Evolutionary conservation across 805 yeast genomes (phyloP).

Genomic region (Lipomyces mesembrius): DNA sequence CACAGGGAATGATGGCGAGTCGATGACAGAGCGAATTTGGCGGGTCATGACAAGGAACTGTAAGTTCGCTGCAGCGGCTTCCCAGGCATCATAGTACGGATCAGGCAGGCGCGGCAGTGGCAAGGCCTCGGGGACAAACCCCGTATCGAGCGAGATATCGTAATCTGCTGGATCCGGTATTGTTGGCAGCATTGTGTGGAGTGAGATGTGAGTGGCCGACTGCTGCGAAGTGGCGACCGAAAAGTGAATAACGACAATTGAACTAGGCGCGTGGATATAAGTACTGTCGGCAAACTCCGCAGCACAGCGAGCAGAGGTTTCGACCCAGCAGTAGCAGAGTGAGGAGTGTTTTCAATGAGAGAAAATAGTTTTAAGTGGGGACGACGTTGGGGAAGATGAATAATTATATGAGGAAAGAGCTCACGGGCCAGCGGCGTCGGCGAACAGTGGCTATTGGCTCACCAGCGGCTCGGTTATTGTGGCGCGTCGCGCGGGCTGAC

Average conservation of each 20-base stretch:
- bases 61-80: slow-evolving; percentile 61
- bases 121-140: slow-evolving; percentile 73
- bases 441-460: too few relatives aligned
- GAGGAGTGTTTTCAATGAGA: too few relatives aligned
- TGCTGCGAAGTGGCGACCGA: not conserved
- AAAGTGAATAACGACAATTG: not conserved
- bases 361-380: too few relatives aligned
- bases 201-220: not conserved
- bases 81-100: slow-evolving; percentile 78
- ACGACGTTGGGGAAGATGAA: too few relatives aligned
- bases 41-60: slow-evolving; percentile 76
- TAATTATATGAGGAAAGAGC: too few relatives aligned
- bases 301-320: too few relatives aligned
- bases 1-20: slow-evolving; percentile 51
- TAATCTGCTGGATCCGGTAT: slow-evolving; percentile 64
- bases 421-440: too few relatives aligned
- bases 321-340: too few relatives aligned
- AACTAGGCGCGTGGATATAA: too few relatives aligned
- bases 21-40: slow-evolving; percentile 65
- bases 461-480: too few relatives aligned
- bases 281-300: too few relatives aligned
- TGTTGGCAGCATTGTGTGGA: slow-evolving; percentile 35
- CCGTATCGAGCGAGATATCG: slow-evolving; percentile 70
- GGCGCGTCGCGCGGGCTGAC: too few relatives aligned
- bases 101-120: slow-evolving; percentile 68